Percentiles rank a stretch among this genome's conserved stretches.
These are phyloP conservation scores for Aspergillus diversus DNA, from an alignment of 495 filamentous ascomycete genomes.

Conservation along the genomic window DNA sequence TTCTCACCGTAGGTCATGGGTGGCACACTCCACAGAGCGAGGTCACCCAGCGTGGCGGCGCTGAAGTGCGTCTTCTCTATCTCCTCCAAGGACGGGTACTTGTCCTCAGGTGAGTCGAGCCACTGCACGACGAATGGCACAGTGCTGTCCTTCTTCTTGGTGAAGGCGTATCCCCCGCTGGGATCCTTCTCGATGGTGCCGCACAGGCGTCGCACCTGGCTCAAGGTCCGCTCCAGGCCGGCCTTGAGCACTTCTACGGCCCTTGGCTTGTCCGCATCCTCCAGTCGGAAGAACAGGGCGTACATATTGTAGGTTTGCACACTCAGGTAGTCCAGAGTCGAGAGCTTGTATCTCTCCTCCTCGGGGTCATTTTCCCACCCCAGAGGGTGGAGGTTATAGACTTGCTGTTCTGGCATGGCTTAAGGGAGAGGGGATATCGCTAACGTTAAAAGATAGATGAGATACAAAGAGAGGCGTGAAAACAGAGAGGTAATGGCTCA, in stretches of 20 bases:
- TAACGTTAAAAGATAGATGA: too few relatives aligned
- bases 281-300: slow-evolving; percentile 42
- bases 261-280: slow-evolving; percentile 35
- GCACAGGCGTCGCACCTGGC: slow-evolving; percentile 44
- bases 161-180: slow-evolving; percentile 39
- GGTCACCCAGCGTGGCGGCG: slow-evolving; percentile 29
- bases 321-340: slow-evolving; percentile 26
- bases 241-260: slow-evolving; percentile 29
- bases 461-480: too few relatives aligned
- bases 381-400: slow-evolving; percentile 17
- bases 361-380: slow-evolving; percentile 27
- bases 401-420: slow-evolving; percentile 23
- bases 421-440: too few relatives aligned
- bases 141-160: slow-evolving; percentile 45
- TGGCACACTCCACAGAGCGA: slow-evolving; percentile 31
- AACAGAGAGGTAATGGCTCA: too few relatives aligned
- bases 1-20: slow-evolving; percentile 48
- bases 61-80: slow-evolving; percentile 22
- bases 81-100: slow-evolving; percentile 27
- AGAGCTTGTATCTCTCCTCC: slow-evolving; percentile 28
- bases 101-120: slow-evolving; percentile 36
- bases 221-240: slow-evolving; percentile 46
- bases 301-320: slow-evolving; percentile 30
- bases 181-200: slow-evolving; percentile 47
- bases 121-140: slow-evolving; percentile 46